Evolutionary conservation across 1,284 basidiomycete genomes (phyloP), one percentile per base, ranked within the genome.

Genomic region (Austroboletus sp.): DNA sequence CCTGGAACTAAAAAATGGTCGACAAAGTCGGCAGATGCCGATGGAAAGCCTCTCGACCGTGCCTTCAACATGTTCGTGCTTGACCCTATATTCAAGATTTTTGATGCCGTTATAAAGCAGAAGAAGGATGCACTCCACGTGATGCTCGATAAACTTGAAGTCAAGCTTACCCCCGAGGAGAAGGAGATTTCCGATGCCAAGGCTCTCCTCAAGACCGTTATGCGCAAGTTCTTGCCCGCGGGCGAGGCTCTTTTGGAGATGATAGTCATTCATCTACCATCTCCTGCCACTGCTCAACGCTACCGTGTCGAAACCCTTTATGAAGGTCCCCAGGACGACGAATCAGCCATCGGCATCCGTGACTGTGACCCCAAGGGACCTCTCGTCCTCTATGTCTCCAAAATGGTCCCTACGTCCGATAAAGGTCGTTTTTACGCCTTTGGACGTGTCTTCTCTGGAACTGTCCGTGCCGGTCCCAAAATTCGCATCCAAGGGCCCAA

Each of bases 381-480:
- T 57, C 86, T 99, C 58, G 94, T 98, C 70, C 82, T 97, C 60
- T 99, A 99, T 75, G 80, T 99, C 74, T 98, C 96, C 62, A 98
- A 98, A 85, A 98, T 99, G 96, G 95, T 98, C 58, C 96, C 96
- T 56, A 98, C 96, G 49, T 96, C 95, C 61, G 96, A 99, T 75
- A 98, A 98, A 76, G 96, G 96, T 66, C 94, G 96, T 57, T 99
- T 98, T 89, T 98, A 98, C 74, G 96, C 96, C 57, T 98, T 99
- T 72, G 96, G 96, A 74, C 96, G 96, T 83, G 87, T 99, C 76
- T 98, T 99, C 82, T 92, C 96, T 54, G 96, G 96, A 70, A 98
- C 93, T 57, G 92, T 98, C 65, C 83, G 82, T 60, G 85, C 96
- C 52, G 96, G 96, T 52, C 96, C 95, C 66, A 98, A 98, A 78